phyloP scores from a whole-genome alignment of 2,329 filamentous ascomycete species.

The Pezicula radicicola region DNA sequence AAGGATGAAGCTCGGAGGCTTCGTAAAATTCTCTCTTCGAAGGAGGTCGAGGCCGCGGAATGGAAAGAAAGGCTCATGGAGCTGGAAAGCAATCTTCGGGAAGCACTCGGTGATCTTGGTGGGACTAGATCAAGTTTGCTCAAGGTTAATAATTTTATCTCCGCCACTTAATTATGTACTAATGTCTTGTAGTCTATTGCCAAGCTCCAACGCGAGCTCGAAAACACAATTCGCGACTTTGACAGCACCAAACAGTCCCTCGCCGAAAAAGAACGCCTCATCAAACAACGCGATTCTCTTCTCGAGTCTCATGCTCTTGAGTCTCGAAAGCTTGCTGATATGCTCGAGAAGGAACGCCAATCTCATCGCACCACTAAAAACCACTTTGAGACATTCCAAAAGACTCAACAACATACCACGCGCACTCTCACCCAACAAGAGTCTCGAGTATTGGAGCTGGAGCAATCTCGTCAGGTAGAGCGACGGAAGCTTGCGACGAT shows the following conservation, averaged over 20 bases:
- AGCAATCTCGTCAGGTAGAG: constrained; percentile 74
- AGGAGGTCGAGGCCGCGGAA: constrained; percentile 83
- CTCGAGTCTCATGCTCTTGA: constrained; percentile 89
- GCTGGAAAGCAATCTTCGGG: constrained; percentile 82
- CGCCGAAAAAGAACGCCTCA: constrained; percentile 85
- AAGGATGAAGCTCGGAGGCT: constrained; percentile 84
- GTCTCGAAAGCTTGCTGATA: constrained; percentile 76
- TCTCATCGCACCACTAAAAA: constrained; percentile 82
- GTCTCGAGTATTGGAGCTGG: constrained; percentile 79
- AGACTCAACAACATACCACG: constrained; percentile 83
- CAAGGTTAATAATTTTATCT: constrained; percentile 49
- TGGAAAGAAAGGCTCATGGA: constrained; percentile 92
- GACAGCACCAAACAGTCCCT: constrained; percentile 74
- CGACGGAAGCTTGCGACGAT: constrained; percentile 69
- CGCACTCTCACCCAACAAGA: constrained; percentile 84
- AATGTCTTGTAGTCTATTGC: constrained; percentile 62
- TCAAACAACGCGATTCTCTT: constrained; percentile 84
- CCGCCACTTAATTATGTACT: constrained; percentile 7
- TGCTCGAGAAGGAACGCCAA: constrained; percentile 87
- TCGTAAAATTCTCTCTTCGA: constrained; percentile 76
- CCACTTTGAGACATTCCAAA: constrained; percentile 84
- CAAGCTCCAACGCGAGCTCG: constrained; percentile 84
- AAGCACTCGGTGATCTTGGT: constrained; percentile 82
- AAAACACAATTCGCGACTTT: constrained; percentile 78
- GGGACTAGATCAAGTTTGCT: constrained; percentile 83